Evolutionary conservation across 768 basidiomycete species (phyloP), one percentile per base, ranked within the genome.

Genomic region (Leccinum broughii): DNA sequence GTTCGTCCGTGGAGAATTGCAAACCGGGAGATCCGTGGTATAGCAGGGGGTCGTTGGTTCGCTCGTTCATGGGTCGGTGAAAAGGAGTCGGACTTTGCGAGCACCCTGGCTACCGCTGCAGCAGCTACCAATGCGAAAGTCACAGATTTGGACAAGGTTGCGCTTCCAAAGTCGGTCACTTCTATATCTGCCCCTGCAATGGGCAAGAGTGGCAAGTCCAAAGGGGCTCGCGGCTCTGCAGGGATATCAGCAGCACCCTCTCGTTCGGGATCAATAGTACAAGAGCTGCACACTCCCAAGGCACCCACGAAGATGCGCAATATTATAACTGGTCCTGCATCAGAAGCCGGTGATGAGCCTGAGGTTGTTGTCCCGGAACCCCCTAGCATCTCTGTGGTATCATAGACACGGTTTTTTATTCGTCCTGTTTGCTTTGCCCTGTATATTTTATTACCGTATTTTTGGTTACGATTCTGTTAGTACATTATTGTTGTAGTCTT

Each of bases 11-110:
- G 91, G 91, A 83, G 89, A 41, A 68, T 81, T 46, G 90, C 89
- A 8, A 82, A 87, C 58, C 84, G 91, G 46, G 91, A 92, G 74
- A 84, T 93, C 55, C 80, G 89, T 39, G 91, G 91, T 7, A 90
- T 93, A 55, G 90, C 87, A 20, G 91, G 91, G 13, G 91, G 91
- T 1, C 84, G 90, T 44, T 93, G 91, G 91, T 87, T 92, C 64
- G 76, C 85, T 6, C 82, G 81, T 34, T 76, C 88, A n/a, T 93
- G 90, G 90, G 88, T 90, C n/a, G 91, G 90, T 24, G 87, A 86
- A 62, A 91, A 89, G 71, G 89, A 91, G 54, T 90, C 89, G 10
- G 82, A 88, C 54, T 85, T 81, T 59, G 82, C 85, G 7, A 65
- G 73, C 26, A 72, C 76, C 28, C 56, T 73, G 22, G 74, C 75